Evolutionary conservation across 2,329 filamentous ascomycete genomes (phyloP), one percentile per base, ranked within the genome.

Genomic region (Clarireedia sp.): DNA sequence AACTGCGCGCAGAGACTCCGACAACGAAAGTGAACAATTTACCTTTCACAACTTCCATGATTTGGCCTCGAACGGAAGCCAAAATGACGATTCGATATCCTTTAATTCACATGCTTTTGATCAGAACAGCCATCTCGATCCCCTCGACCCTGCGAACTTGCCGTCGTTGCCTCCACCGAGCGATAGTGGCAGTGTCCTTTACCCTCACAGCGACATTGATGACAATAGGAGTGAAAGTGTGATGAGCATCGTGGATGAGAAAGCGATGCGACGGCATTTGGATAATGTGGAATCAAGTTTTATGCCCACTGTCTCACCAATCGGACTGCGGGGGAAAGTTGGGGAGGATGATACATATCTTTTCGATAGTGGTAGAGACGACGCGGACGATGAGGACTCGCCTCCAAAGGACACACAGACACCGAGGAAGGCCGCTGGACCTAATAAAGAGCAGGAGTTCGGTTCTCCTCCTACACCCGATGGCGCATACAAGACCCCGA

Each of bases 271-370:
- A 37, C 64, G 61, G 36, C 81, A 85, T 64, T 68, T 86, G 19
- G 75, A 79, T 62, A 82, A 86, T 63, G 76, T 85, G 59, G 83
- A 86, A 65, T 85, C 82, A 36, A 86, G 82, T 70, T 86, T 86
- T 64, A 67, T 83, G 54, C 78, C 79, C 2, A 75, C 77, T 5
- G 67, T 79, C 5, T 85, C 82, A 7, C 81, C 82, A 12, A 75
- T 83, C 47, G 74, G 63, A 16, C 74, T 37, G 72, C 72, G 29
- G 71, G 75, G 50, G 69, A 62, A 67, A 54, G 62, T 63, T 16
- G 79, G 75, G 48, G 66, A 74, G 54, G 80, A 84, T 69, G 81
- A 84, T 66, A 82, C 80, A 23, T 85, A 75, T 63, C 69, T 82
- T 48, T 83, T 83, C 63, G 80, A 83, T 63, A 68, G 58, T 43